A percentile compares a stretch with the other conserved stretches of the same genome.
These are phyloP conservation scores for Cairneyella variabilis DNA, from an alignment of 495 filamentous ascomycete species.

Conservation along the genomic window DNA sequence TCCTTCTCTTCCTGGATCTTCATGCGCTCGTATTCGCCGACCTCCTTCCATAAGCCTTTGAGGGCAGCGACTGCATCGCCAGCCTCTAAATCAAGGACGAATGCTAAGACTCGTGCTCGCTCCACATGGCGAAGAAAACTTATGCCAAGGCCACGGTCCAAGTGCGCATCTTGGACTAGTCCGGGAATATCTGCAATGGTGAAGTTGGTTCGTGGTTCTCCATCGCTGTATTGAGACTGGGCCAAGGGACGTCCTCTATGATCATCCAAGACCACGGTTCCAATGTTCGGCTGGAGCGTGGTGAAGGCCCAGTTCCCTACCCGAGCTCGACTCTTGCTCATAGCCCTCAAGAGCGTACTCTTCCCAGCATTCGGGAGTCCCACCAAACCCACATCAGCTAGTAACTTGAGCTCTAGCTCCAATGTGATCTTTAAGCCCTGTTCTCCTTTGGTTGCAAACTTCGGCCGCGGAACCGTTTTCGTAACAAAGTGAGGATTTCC, in stretches of 20 bases:
- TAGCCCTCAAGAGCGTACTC: constrained; percentile 81
- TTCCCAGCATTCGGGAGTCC: constrained; percentile 96
- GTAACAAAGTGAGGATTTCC: constrained; percentile 92
- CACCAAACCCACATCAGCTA: constrained; percentile 92
- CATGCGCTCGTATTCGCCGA: constrained; percentile 78
- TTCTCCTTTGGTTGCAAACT: constrained; percentile 86
- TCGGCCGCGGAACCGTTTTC: constrained; percentile 62
- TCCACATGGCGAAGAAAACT: constrained; percentile 94
- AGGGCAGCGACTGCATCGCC: constrained; percentile 76
- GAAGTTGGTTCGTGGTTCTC: constrained; percentile 64
- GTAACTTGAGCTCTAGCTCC: constrained; percentile 88
- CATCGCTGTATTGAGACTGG: constrained; percentile 25
- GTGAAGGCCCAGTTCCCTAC: constrained; percentile 97
- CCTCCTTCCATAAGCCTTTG: constrained; percentile 81
- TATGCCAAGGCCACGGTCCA: constrained; percentile 87
- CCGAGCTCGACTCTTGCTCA: constrained; percentile 80
- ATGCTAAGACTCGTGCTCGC: constrained; percentile 85
- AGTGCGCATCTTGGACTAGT: constrained; percentile 82
- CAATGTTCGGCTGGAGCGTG: constrained; percentile 88
- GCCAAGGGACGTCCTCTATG: constrained; percentile 59
- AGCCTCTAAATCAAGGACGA: constrained; percentile 82
- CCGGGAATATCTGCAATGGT: constrained; percentile 97
- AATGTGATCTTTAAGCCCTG: constrained; percentile 70
- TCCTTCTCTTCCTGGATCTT: constrained; percentile 59
- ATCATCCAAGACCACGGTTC: constrained; percentile 88